phyloP scores from a whole-genome alignment of 2,329 filamentous ascomycete species.

The Pezicula carpinea region DNA sequence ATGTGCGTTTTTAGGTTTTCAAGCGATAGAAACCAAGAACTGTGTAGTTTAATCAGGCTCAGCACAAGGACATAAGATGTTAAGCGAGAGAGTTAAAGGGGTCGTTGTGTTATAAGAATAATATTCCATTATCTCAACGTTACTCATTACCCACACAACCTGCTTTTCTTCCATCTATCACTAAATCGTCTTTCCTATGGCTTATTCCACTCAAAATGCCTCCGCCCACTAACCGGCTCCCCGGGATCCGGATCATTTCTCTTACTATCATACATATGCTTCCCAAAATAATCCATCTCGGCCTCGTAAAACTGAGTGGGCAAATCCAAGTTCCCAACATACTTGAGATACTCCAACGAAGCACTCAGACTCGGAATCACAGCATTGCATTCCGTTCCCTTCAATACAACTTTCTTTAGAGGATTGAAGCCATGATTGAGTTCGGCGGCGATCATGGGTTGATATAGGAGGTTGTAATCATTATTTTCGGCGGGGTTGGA shows the following conservation, averaged over 20 bases:
- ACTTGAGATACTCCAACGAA: slow-evolving; percentile 64
- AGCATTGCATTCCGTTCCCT: slow-evolving; percentile 51
- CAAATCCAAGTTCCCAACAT: slow-evolving; percentile 51
- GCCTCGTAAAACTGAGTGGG: slow-evolving; percentile 68
- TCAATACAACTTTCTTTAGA: slow-evolving; percentile 52
- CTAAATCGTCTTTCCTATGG: too few relatives aligned
- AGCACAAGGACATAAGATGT: too few relatives aligned
- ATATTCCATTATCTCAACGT: too few relatives aligned
- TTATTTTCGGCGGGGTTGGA: slow-evolving; percentile 28
- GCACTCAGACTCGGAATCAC: slow-evolving; percentile 56
- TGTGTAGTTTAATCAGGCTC: too few relatives aligned
- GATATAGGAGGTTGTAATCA: slow-evolving; percentile 39
- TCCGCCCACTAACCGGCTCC: slow-evolving; percentile 48
- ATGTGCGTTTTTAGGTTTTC: too few relatives aligned
- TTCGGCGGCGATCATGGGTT: slow-evolving; percentile 46
- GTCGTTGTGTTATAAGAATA: too few relatives aligned
- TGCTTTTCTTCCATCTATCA: too few relatives aligned
- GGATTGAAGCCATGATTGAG: slow-evolving; percentile 44
- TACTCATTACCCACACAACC: too few relatives aligned
- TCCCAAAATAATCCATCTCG: slow-evolving; percentile 66
- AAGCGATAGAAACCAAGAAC: too few relatives aligned
- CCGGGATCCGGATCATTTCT: slow-evolving; percentile 46
- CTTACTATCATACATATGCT: slow-evolving; percentile 59
- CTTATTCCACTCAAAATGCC: slow-evolving; percentile 58
- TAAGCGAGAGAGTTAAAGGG: too few relatives aligned